Conservation (phyloP, 176 grass and related monocot genomes). For the Cymbopogon citratus region DNA sequence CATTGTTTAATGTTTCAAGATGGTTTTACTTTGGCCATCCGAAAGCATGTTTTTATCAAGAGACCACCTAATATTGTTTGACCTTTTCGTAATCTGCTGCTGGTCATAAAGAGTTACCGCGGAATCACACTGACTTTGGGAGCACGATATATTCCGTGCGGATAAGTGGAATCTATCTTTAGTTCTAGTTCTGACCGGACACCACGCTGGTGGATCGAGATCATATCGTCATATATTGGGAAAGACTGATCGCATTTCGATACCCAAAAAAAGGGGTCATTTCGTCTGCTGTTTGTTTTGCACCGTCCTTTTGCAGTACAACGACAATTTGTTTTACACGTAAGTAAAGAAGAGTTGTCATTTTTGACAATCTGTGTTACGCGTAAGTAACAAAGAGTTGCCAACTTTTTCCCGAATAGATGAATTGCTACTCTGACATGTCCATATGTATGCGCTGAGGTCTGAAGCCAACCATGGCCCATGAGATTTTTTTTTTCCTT, state of each 20-base stretch:
- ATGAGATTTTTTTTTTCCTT: too few relatives aligned
- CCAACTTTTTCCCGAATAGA: background rate
- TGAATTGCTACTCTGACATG: background rate
- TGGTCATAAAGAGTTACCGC: background rate
- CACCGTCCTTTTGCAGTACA: too few relatives aligned
- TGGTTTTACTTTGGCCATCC: slow-evolving; percentile 18
- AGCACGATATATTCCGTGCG: background rate
- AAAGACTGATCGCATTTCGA: background rate
- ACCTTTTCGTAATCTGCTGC: background rate
- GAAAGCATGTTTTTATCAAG: background rate
- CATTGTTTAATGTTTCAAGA: slow-evolving; percentile 18
- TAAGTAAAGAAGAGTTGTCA: background rate
- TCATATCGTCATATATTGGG: background rate
- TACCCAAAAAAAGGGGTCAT: background rate
- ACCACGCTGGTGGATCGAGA: background rate
- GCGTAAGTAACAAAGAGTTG: background rate
- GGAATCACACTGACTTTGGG: background rate
- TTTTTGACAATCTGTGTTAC: background rate
- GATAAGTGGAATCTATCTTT: background rate
- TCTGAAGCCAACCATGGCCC: background rate
- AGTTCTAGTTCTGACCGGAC: background rate
- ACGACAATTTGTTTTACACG: background rate
- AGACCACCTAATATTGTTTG: background rate
- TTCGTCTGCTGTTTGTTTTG: background rate
- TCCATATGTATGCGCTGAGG: background rate